These are phyloP conservation scores for Beauveria medogensis DNA, from an alignment of 2,329 filamentous ascomycete species.

Conservation along the genomic window DNA sequence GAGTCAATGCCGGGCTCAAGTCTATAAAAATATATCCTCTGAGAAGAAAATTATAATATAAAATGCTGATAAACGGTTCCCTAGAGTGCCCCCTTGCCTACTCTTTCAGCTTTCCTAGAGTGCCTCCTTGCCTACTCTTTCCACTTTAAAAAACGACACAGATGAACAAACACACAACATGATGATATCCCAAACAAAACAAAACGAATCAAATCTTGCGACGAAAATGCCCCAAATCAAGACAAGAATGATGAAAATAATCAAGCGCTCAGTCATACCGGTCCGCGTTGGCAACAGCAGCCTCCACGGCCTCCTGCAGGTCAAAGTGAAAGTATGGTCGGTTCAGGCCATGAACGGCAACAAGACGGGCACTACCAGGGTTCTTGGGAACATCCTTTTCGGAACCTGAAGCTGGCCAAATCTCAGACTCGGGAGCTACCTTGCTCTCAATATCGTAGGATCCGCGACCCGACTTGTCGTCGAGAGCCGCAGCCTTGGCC, in stretches of 20 bases:
- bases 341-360: constrained; percentile 38
- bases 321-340: constrained; percentile 46
- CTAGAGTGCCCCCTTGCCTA: constrained; percentile 10
- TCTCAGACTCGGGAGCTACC: constrained; percentile 12
- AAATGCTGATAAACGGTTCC: neutral
- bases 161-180: neutral
- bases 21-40: too few species aligned
- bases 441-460: constrained; percentile 15
- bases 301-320: constrained; percentile 40
- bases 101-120: neutral
- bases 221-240: neutral
- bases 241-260: neutral
- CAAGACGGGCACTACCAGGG: constrained; percentile 23
- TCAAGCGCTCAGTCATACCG: neutral
- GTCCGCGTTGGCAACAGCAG: constrained; percentile 30
- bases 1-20: too few species aligned
- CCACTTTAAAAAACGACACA: neutral
- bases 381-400: constrained; percentile 23
- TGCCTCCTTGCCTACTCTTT: constrained; percentile 9
- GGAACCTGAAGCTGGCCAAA: constrained; percentile 10
- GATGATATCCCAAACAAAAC: neutral
- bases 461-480: constrained; percentile 40
- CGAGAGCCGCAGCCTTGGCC: constrained; percentile 43
- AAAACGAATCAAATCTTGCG: neutral
- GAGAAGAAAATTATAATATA: neutral